Evolutionary conservation across 2,329 filamentous ascomycete genomes (phyloP), one percentile per base, ranked within the genome.

Genomic region (Microthyrium microscopicum): DNA sequence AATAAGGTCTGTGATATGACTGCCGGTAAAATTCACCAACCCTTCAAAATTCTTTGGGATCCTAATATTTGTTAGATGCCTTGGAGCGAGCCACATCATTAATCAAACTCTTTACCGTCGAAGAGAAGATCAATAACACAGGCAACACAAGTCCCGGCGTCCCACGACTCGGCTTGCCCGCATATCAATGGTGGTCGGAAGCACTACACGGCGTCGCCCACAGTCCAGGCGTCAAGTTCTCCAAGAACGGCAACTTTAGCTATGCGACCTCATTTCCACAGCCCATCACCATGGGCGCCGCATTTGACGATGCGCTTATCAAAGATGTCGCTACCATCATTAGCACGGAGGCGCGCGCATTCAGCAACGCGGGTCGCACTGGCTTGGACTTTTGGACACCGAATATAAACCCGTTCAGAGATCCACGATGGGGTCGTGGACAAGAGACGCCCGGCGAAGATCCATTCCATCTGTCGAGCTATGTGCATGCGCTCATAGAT

Each of bases 211-310:
- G 74, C 1, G 56, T 78, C 0, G 71, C 65, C 4, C 46, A 42
- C 4, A 61, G 60, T 15, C 64, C 64, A 0, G 71, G 69, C 1
- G 66, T 68, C 5, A 56, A 62, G 20, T 73, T 71, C 48, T 59
- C 61, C n/a, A 48, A 49, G 5, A 54, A 52, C 9, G 66, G 29
- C 2, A 51, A 64, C 8, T 78, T 63, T 46, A 66, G 58, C 40
- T 68, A 65, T 45, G 68, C 73, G 0, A 78, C 74, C 0, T 71
- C 67, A 0, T 79, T 78, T 44, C 72, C 74, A 0, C 64, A 68
- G 46, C 73, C 73, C 0, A 73, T 80, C 33, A 51, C 66, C 2
- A 64, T 73, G 43, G 65, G 66, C 16, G 70, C 73, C 0, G 64
- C 73, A 0, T 73, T 79, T 40, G 71, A 79, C 40, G 70, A 76